Evolutionary conservation across 129 eudicot species (phyloP).

Genomic region (Centrapalus pauciflorus): DNA sequence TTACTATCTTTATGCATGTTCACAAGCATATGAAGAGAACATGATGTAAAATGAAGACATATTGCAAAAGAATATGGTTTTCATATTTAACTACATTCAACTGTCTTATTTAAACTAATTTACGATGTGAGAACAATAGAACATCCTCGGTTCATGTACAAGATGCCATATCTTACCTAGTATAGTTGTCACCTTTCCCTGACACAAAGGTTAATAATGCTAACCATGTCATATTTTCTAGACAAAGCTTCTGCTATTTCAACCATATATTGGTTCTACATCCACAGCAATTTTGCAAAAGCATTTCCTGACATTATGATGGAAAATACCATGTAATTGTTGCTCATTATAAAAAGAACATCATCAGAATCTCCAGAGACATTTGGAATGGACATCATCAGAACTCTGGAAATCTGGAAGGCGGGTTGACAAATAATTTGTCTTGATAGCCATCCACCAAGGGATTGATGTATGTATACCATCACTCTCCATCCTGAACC

Average conservation of each 20-base stretch:
- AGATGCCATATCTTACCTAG: background rate
- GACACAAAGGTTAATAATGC: background rate
- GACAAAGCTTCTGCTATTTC: background rate
- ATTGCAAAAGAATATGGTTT: background rate
- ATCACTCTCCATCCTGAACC: background rate
- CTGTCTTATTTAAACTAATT: background rate
- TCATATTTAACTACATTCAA: background rate
- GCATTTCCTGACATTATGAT: background rate
- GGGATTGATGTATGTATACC: background rate
- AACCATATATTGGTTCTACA: background rate
- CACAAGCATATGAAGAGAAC: background rate
- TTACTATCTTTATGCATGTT: background rate
- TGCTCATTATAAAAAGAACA: background rate
- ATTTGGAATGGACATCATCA: background rate
- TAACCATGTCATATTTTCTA: background rate
- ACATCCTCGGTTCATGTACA: background rate
- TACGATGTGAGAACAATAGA: background rate
- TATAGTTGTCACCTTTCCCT: background rate
- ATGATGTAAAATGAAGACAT: background rate
- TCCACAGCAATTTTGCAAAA: background rate
- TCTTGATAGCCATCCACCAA: background rate
- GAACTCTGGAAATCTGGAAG: background rate
- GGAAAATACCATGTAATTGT: background rate
- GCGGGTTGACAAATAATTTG: background rate
- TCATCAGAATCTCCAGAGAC: no score